Evolutionary conservation across 768 basidiomycete species (phyloP).

Genomic region (Calocera cornea): DNA sequence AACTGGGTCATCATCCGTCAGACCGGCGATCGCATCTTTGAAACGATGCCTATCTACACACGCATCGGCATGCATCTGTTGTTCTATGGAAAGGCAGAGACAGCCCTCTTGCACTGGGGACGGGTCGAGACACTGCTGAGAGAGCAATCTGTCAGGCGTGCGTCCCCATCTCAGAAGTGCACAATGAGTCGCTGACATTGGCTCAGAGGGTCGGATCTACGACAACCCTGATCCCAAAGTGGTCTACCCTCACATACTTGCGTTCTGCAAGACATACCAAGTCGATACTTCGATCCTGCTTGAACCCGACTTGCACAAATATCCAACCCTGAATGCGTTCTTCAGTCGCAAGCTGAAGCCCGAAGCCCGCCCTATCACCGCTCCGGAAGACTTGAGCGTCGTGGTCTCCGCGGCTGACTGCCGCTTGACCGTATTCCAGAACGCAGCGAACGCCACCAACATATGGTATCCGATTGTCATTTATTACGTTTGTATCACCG

Average conservation of each 20-base stretch:
- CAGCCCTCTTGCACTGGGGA: conserved; percentile 31
- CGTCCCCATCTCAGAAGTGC: background rate
- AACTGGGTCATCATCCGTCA: conserved; percentile 24
- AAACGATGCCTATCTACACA: conserved; percentile 61
- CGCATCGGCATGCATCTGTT: conserved; percentile 63
- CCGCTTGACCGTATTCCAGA: conserved; percentile 53
- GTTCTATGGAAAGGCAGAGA: conserved; percentile 40
- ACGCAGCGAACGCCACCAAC: conserved; percentile 42
- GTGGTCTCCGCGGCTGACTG: conserved; percentile 62
- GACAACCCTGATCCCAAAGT: conserved; percentile 9
- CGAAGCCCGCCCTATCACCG: conserved; percentile 46
- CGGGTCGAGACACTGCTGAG: conserved; percentile 38
- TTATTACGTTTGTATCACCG: background rate
- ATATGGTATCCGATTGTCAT: conserved; percentile 42
- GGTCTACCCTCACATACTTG: conserved; percentile 10
- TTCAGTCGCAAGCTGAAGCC: conserved; percentile 51
- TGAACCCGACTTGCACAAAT: conserved; percentile 46
- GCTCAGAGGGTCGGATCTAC: conserved; percentile 11
- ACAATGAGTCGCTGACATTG: too few relatives aligned
- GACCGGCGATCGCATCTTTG: conserved; percentile 42
- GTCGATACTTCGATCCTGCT: conserved; percentile 48
- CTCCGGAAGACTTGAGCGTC: conserved; percentile 36
- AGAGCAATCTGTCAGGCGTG: conserved; percentile 41
- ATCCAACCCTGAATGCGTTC: conserved; percentile 65
- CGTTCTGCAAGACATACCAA: conserved; percentile 41